Evolutionary conservation across 2,329 filamentous ascomycete genomes (phyloP).

Genomic region (Neopestalotiopsis sp.): DNA sequence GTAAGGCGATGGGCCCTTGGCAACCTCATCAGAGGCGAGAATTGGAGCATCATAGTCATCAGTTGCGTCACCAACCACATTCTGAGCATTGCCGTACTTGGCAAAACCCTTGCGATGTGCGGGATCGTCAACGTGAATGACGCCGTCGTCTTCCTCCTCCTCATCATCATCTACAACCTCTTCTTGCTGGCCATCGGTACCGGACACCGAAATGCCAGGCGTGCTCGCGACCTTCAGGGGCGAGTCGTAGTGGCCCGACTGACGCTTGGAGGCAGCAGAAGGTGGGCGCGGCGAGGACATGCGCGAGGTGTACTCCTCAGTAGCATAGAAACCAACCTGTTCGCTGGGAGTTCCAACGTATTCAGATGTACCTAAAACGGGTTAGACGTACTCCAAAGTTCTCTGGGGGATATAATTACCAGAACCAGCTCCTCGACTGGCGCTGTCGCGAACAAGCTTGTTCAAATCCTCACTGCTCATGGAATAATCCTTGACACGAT

Average conservation of each 20-base stretch:
- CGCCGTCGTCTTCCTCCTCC: slow-evolving; percentile 57
- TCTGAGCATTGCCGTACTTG: slow-evolving; percentile 51
- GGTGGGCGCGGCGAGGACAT: slow-evolving; percentile 71
- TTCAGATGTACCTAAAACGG: slow-evolving; percentile 63
- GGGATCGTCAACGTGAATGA: slow-evolving; percentile 81
- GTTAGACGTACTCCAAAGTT: slow-evolving; percentile 39
- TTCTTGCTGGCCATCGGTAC: slow-evolving; percentile 25
- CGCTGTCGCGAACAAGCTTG: slow-evolving; percentile 81
- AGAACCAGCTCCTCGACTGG: slow-evolving; percentile 56
- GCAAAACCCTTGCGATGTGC: slow-evolving; percentile 48
- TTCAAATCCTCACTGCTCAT: slow-evolving; percentile 91
- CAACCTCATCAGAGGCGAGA: slow-evolving; percentile 85
- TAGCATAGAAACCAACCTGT: slow-evolving; percentile 86
- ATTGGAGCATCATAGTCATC: slow-evolving; percentile 76
- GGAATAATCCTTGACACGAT: slow-evolving; percentile 73
- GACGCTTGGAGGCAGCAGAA: slow-evolving; percentile 47
- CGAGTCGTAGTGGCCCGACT: slow-evolving; percentile 33
- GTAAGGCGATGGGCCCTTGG: slow-evolving; percentile 69
- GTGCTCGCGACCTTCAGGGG: slow-evolving; percentile 37
- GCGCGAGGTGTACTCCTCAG: slow-evolving; percentile 81
- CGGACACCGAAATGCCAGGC: slow-evolving; percentile 37
- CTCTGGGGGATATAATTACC: slow-evolving; percentile 47
- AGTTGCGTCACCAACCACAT: slow-evolving; percentile 62
- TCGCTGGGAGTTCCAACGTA: slow-evolving; percentile 82
- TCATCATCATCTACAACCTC: slow-evolving; percentile 24